These are phyloP conservation scores for Cladosporium velox DNA, from an alignment of 2,329 filamentous ascomycete species.

Conservation along the genomic window DNA sequence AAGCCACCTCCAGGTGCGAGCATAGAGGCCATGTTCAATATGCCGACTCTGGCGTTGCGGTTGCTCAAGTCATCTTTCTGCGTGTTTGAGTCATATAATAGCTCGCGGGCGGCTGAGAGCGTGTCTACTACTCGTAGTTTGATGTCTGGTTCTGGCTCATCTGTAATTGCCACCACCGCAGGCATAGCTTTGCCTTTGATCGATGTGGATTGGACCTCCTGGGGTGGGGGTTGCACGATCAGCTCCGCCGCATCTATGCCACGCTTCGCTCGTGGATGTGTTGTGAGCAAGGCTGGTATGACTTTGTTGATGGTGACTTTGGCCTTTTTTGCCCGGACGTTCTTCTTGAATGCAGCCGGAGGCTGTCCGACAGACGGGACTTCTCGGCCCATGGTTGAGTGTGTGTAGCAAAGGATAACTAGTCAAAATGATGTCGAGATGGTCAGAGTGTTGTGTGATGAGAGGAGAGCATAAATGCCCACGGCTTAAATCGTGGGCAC, in stretches of 20 bases:
- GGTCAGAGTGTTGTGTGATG: background rate
- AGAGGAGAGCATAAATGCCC: background rate
- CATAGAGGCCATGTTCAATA: constrained; percentile 65
- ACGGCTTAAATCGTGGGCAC: background rate
- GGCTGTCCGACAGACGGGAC: constrained; percentile 27
- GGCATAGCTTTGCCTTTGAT: constrained; percentile 23
- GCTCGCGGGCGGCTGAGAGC: constrained; percentile 51
- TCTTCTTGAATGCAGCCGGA: constrained; percentile 29
- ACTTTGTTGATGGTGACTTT: constrained; percentile 60
- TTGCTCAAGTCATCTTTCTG: constrained; percentile 26
- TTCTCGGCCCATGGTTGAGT: constrained; percentile 24
- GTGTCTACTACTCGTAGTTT: constrained; percentile 56
- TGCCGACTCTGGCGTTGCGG: constrained; percentile 44
- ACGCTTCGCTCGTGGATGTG: constrained; percentile 57
- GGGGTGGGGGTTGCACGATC: constrained; percentile 42
- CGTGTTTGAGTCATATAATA: constrained; percentile 28
- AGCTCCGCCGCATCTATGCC: constrained; percentile 58
- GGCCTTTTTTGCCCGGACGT: constrained; percentile 33
- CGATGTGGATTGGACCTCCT: background rate
- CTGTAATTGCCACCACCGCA: constrained; percentile 12
- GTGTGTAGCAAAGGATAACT: background rate
- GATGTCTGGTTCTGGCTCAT: background rate
- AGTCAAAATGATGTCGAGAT: background rate
- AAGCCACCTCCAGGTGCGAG: constrained; percentile 61
- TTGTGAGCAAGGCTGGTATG: constrained; percentile 58